These are phyloP conservation scores for Xerocomellus intermedius DNA, from an alignment of 768 basidiomycete genomes.

Conservation along the genomic window DNA sequence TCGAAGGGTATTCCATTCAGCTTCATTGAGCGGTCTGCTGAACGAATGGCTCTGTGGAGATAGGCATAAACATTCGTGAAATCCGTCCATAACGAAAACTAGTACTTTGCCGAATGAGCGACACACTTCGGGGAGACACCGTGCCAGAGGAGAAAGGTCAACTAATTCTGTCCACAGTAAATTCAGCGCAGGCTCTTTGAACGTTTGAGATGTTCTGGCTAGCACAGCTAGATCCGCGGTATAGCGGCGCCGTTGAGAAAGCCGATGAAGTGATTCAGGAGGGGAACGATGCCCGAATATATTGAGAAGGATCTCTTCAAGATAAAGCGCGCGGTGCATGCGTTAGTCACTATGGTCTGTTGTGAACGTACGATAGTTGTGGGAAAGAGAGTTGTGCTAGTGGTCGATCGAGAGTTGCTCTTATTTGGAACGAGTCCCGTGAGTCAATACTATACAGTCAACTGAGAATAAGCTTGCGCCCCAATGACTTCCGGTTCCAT, in stretches of 20 bases:
- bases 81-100: neutral
- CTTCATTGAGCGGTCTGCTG: neutral
- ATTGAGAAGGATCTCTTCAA: constrained; percentile 1
- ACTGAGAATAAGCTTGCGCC: too few relatives aligned
- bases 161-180: neutral
- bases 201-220: neutral
- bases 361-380: too few relatives aligned
- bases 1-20: neutral
- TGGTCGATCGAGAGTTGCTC: too few relatives aligned
- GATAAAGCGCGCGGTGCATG: neutral
- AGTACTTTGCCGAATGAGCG: neutral
- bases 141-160: neutral
- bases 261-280: neutral
- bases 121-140: neutral
- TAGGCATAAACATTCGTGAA: neutral
- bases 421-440: too few relatives aligned
- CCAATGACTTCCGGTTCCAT: too few relatives aligned
- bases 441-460: too few relatives aligned
- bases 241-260: too few relatives aligned
- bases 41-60: neutral
- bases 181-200: neutral
- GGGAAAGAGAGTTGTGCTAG: too few relatives aligned
- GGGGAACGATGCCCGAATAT: neutral
- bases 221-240: neutral
- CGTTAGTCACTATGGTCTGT: too few relatives aligned